Percentiles rank a stretch among this genome's conserved stretches.
Conservation (phyloP, 345 rosid species). For the Pugionium dolabratum region DNA sequence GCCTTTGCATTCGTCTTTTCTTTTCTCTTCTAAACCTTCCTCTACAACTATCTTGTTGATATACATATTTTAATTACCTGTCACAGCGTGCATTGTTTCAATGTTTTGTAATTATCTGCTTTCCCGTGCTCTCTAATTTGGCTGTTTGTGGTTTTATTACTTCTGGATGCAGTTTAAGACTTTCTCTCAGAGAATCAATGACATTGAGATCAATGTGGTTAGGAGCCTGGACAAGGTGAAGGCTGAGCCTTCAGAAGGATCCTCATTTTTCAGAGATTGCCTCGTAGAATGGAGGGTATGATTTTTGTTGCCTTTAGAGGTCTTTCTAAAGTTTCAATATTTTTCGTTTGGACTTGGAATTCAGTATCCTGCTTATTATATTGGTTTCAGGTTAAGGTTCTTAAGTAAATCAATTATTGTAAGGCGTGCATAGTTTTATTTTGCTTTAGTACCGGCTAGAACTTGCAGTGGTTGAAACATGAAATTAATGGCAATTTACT, state of each 20-base stretch:
- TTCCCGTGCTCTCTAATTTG: slow-evolving; percentile 25
- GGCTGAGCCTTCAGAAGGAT: slow-evolving; percentile 75
- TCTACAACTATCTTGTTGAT: background rate
- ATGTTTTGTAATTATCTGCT: background rate
- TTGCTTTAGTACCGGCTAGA: background rate
- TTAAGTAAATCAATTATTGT: background rate
- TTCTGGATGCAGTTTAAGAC: slow-evolving; percentile 63
- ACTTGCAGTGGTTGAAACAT: slow-evolving; percentile 6
- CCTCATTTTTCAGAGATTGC: slow-evolving; percentile 73
- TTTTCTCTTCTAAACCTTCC: background rate
- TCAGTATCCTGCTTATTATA: background rate
- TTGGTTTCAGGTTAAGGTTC: background rate
- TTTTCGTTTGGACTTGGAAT: background rate
- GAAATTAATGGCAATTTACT: slow-evolving; percentile 1
- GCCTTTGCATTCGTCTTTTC: slow-evolving; percentile 5
- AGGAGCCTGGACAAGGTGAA: slow-evolving; percentile 66
- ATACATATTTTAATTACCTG: background rate
- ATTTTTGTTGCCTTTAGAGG: background rate
- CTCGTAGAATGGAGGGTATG: slow-evolving; percentile 92
- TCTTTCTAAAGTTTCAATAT: slow-evolving; percentile 11
- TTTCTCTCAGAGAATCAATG: slow-evolving; percentile 64
- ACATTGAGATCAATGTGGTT: slow-evolving; percentile 71
- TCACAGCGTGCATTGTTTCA: background rate
- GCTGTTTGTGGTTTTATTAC: slow-evolving; percentile 23
- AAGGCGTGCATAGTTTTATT: background rate